Evolutionary conservation across 306 rosid genomes (phyloP).

Genomic region (Mucuna pruriens): DNA sequence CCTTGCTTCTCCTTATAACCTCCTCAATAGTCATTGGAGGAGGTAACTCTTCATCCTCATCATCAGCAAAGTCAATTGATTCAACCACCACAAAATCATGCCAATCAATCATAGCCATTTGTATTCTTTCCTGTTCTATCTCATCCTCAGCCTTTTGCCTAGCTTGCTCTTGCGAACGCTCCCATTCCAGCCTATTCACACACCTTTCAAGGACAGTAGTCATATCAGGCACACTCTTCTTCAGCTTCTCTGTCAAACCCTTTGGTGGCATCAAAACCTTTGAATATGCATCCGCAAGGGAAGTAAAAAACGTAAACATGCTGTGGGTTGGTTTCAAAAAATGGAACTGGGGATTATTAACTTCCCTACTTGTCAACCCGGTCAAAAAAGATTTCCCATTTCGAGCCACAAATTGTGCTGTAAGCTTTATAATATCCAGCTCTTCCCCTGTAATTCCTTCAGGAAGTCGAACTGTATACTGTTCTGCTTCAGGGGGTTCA

Average conservation of each 20-base stretch:
- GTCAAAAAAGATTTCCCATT: slow-evolving; percentile 94
- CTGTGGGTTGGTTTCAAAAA: slow-evolving; percentile 96
- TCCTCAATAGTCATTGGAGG: slow-evolving; percentile 96
- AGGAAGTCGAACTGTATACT: slow-evolving; percentile 91
- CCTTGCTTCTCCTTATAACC: slow-evolving; percentile 92
- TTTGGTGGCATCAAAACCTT: slow-evolving; percentile 94
- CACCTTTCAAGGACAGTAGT: slow-evolving; percentile 91
- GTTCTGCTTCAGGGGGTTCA: slow-evolving; percentile 95
- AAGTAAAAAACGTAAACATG: slow-evolving; percentile 93
- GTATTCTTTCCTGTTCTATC: slow-evolving; percentile 89
- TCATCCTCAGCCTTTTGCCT: slow-evolving; percentile 96
- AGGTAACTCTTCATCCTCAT: slow-evolving; percentile 95
- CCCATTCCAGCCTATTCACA: slow-evolving; percentile 92
- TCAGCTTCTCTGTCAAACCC: slow-evolving; percentile 80
- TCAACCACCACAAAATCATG: slow-evolving; percentile 99
- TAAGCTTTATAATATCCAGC: slow-evolving; percentile 91
- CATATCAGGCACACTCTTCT: slow-evolving; percentile 81
- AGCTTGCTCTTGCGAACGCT: slow-evolving; percentile 93
- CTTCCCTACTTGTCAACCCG: slow-evolving; percentile 92
- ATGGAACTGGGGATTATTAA: slow-evolving; percentile 88
- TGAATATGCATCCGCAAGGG: slow-evolving; percentile 92
- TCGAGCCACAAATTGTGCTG: slow-evolving; percentile 95
- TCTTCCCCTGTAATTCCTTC: slow-evolving; percentile 97
- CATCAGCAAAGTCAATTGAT: slow-evolving; percentile 89
- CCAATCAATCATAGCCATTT: slow-evolving; percentile 99